Base-by-base conservation (phyloP, 2,329 filamentous ascomycete genomes). In the Plenodomus lindquistii region DNA sequence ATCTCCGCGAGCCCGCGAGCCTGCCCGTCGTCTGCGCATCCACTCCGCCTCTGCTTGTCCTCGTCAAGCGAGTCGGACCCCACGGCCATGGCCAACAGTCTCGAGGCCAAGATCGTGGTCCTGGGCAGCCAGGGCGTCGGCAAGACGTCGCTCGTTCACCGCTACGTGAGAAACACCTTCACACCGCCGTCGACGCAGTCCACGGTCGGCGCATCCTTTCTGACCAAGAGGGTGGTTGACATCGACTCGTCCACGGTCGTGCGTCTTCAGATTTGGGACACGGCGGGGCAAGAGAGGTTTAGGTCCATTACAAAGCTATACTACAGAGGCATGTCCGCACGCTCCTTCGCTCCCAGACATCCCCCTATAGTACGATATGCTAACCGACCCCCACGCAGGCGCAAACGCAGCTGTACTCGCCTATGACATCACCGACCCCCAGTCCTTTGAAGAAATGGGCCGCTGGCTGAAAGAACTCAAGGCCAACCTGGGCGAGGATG, bases 241-340 rank as follows among this genome's bases (percentile, higher is more conserved):
- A 85, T 84, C 53, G 89, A 96, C 69, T 89, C 87, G 18, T 89
- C 93, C 63, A 94, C 91, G 1, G 81, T 89, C 19, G 91, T 97
- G 29, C 85, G 92, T n/a, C 79, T 97, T 31, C 92, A 97, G 69
- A 95, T 97, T 60, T 97, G 92, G 92, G 92, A 97, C 70, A 97
- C 92, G 27, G 91, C 93, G 48, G 93, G 93, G 52, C 93, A 99
- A 70, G 93, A 99, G 77, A 85, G 93, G 47, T 99, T 97, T 73
- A 85, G 93, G 62, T 92, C 88, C 54, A 97, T 99, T 66, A 95
- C 91, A 9, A 87, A 92, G 47, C 84, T 99, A 44, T 97, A 97
- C 79, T 99, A 99, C 76, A 88, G 93, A 67, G 72, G 72, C 73
- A 66, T 19, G 16, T 19, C 16, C 16, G 1, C 17, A 20, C 27